Conservation (phyloP, 257 asterid genomes). For the Lycium barbarum region DNA sequence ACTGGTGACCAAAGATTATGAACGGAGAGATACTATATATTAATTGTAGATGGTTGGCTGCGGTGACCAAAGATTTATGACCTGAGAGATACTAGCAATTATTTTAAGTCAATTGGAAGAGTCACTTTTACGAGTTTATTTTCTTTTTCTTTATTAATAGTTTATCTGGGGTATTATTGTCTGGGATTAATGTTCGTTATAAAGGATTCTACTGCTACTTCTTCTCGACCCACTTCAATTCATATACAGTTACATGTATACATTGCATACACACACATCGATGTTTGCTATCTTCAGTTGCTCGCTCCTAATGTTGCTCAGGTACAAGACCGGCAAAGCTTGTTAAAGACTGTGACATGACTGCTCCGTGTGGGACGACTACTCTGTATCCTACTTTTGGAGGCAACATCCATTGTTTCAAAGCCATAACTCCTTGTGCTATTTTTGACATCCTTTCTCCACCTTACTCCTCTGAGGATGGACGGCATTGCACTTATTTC, state of each 20-base stretch:
- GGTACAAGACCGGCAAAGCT: conserved; percentile 84
- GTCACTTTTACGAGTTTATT: conserved; percentile 1
- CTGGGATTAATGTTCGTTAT: not conserved
- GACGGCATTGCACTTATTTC: conserved; percentile 93
- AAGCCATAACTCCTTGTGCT: conserved; percentile 93
- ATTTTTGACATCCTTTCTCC: conserved; percentile 96
- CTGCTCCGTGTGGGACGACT: conserved; percentile 86
- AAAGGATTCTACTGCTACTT: not conserved
- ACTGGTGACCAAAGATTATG: not conserved
- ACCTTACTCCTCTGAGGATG: conserved; percentile 90
- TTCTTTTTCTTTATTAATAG: not conserved
- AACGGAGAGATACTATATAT: not conserved
- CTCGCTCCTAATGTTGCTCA: conserved; percentile 35
- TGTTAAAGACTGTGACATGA: conserved; percentile 80
- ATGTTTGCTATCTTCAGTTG: conserved; percentile 25
- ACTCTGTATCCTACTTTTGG: conserved; percentile 84
- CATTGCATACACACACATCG: not conserved
- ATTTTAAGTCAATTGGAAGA: not conserved
- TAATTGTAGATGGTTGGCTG: not conserved
- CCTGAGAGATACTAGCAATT: not conserved
- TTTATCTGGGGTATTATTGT: not conserved
- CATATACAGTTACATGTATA: conserved; percentile 3
- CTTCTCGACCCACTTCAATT: conserved; percentile 20
- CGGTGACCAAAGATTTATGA: not conserved
- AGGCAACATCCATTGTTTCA: conserved; percentile 94